Evolutionary conservation across 768 basidiomycete genomes (phyloP).

Genomic region (Boletus edulis): DNA sequence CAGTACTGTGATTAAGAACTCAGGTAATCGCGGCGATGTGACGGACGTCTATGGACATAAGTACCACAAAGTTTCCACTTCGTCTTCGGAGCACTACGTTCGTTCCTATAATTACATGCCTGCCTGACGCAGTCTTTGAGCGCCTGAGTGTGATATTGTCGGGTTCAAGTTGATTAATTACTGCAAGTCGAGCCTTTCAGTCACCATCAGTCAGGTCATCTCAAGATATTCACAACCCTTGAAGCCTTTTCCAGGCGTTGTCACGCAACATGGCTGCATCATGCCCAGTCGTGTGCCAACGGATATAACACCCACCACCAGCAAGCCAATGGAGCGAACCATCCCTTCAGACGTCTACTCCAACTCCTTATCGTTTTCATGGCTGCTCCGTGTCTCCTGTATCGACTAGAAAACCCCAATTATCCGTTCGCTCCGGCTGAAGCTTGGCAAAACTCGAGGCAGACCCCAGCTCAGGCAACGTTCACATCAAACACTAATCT

Average conservation of each 20-base stretch:
- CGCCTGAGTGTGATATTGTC: neutral
- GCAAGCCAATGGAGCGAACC: neutral
- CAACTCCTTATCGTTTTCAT: neutral
- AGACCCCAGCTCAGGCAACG: neutral
- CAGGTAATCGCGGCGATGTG: too few relatives aligned
- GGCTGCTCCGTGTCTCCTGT: slow-evolving; percentile 2
- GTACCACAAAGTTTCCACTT: too few relatives aligned
- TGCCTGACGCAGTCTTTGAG: neutral
- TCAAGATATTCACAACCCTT: slow-evolving; percentile 5
- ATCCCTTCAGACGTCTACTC: neutral
- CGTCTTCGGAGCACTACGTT: too few relatives aligned
- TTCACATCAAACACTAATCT: neutral
- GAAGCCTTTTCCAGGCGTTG: neutral
- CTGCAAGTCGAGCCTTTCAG: too few relatives aligned
- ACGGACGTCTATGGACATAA: too few relatives aligned
- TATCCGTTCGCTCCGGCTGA: neutral
- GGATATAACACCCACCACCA: slow-evolving; percentile 11
- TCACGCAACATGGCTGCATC: neutral
- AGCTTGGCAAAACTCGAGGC: neutral
- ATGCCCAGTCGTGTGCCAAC: neutral
- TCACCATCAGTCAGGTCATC: neutral
- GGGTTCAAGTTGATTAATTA: neutral
- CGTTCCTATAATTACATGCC: too few relatives aligned
- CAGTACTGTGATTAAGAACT: too few relatives aligned
- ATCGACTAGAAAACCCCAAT: neutral